Percentiles rank a stretch among this genome's conserved stretches.
These are phyloP conservation scores for Phyllosticta citrichinensis DNA, from an alignment of 2,329 filamentous ascomycete genomes.

Conservation along the genomic window DNA sequence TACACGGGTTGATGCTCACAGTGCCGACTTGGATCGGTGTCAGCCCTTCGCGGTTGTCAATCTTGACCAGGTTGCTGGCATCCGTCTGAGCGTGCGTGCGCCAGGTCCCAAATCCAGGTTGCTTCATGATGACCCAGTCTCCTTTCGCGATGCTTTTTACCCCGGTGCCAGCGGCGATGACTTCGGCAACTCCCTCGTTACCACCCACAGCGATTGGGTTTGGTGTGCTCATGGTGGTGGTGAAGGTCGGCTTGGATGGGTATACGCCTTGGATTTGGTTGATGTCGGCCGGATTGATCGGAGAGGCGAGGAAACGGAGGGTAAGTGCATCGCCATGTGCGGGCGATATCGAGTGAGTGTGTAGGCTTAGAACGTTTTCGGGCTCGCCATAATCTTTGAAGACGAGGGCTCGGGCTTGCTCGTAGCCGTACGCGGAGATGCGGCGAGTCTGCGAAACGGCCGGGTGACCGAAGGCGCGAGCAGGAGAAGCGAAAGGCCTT, in stretches of 20 bases:
- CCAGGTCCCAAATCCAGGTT: conserved; percentile 84
- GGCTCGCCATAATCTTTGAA: conserved; percentile 69
- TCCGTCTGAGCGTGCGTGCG: conserved; percentile 71
- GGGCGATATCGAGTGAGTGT: conserved; percentile 68
- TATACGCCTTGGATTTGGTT: conserved; percentile 98
- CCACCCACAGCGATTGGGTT: conserved; percentile 69
- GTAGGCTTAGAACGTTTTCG: conserved; percentile 57
- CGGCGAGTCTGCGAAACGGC: conserved; percentile 24
- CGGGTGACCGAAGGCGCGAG: background rate
- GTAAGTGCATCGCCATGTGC: conserved; percentile 62
- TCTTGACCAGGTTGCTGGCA: conserved; percentile 51
- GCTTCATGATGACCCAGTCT: conserved; percentile 88
- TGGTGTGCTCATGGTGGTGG: conserved; percentile 63
- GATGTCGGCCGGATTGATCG: conserved; percentile 94
- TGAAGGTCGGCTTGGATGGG: conserved; percentile 72
- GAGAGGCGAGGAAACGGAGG: conserved; percentile 77
- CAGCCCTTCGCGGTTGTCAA: conserved; percentile 61
- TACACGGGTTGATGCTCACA: conserved; percentile 85
- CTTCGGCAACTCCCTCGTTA: conserved; percentile 90
- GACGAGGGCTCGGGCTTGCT: conserved; percentile 72
- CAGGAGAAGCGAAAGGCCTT: conserved; percentile 17
- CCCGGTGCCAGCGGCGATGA: conserved; percentile 57
- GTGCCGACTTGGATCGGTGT: conserved; percentile 73
- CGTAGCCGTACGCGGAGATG: conserved; percentile 64
- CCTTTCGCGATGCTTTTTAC: conserved; percentile 57